Conservation (phyloP, 768 basidiomycete genomes). For the Boletus huronensis region DNA sequence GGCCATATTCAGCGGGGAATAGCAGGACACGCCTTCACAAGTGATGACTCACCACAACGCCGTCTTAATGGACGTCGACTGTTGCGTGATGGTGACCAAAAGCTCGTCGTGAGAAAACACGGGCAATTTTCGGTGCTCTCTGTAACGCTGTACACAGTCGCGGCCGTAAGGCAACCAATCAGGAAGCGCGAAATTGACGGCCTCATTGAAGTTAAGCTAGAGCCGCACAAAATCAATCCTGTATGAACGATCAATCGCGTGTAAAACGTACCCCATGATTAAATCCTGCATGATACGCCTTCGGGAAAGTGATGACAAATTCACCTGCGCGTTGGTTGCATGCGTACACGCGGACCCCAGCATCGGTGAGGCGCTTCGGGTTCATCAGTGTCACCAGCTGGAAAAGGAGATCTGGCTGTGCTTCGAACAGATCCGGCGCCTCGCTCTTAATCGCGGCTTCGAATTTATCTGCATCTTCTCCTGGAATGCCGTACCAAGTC, state of each 20-base stretch:
- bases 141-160: conserved; percentile 86
- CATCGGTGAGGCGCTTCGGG: conserved; percentile 78
- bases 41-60: conserved; percentile 73
- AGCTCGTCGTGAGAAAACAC: conserved; percentile 99
- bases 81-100: conserved; percentile 94
- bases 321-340: conserved; percentile 97
- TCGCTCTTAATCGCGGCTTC: conserved; percentile 93
- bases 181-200: conserved; percentile 95
- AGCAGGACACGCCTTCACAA: conserved; percentile 9
- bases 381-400: conserved; percentile 98
- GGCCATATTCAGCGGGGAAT: conserved; percentile 20
- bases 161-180: conserved; percentile 90
- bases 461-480: conserved; percentile 92
- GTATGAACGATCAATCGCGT: conserved; percentile 22
- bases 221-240: conserved; percentile 26
- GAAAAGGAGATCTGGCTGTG: conserved; percentile 94
- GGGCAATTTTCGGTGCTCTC: conserved; percentile 86
- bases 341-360: conserved; percentile 88
- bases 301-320: conserved; percentile 96
- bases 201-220: conserved; percentile 98
- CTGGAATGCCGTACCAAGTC: conserved; percentile 99
- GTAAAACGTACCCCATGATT: conserved; percentile 85
- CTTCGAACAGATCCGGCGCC: conserved; percentile 96
- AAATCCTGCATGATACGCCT: conserved; percentile 97
- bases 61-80: conserved; percentile 88